Percentiles rank a stretch among this genome's conserved stretches.
Conservation (phyloP, 768 basidiomycete species). For the Podaxis rugospora region DNA sequence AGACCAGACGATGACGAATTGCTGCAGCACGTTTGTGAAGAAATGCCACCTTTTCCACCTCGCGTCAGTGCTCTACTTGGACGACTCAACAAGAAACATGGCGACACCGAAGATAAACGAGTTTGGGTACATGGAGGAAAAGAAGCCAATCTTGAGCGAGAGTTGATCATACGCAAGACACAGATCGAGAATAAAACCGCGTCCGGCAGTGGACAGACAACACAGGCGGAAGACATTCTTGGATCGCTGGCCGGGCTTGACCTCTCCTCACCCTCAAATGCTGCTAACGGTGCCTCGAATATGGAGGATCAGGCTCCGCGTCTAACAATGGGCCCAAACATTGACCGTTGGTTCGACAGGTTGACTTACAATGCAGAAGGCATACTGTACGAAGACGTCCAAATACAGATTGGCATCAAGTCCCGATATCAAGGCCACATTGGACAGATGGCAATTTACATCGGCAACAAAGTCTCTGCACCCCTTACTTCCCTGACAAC, state of each 20-base stretch:
- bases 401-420: constrained; percentile 94
- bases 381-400: constrained; percentile 91
- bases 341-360: constrained; percentile 89
- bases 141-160: constrained; percentile 81
- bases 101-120: constrained; percentile 91
- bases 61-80: constrained; percentile 87
- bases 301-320: constrained; percentile 41
- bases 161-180: constrained; percentile 51
- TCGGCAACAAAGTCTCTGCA: constrained; percentile 91
- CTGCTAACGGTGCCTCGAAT: constrained; percentile 14
- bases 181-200: constrained; percentile 18
- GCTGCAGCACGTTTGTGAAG: constrained; percentile 92
- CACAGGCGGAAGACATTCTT: constrained; percentile 53
- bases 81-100: constrained; percentile 83
- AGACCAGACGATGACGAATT: constrained; percentile 89
- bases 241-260: constrained; percentile 82
- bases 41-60: constrained; percentile 98
- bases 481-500: constrained; percentile 92
- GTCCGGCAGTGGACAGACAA: constrained; percentile 30
- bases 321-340: constrained; percentile 60
- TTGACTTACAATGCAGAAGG: constrained; percentile 79
- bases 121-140: constrained; percentile 97
- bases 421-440: constrained; percentile 94
- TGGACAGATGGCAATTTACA: constrained; percentile 90
- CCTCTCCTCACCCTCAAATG: constrained; percentile 30